Percentiles rank a stretch among this genome's conserved stretches.
Evolutionary conservation across 169 alveolate genomes (phyloP).

Genomic region (Cryptosporidium parvum): DNA sequence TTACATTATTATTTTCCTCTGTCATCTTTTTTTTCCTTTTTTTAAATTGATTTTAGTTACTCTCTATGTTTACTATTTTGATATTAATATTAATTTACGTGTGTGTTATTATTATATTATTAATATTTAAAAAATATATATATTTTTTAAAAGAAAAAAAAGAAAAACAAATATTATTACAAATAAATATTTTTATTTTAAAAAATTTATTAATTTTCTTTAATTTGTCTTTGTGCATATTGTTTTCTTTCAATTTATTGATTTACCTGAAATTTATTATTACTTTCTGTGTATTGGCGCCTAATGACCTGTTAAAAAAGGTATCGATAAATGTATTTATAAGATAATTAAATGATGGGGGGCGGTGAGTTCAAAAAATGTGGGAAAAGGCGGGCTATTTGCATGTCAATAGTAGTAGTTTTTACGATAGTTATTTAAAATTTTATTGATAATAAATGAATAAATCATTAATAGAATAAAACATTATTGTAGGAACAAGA

Average conservation of each 20-base stretch:
- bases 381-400: background rate
- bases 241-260: background rate
- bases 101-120: too few species aligned
- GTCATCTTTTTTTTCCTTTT: background rate
- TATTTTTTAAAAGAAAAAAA: background rate
- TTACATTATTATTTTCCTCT: background rate
- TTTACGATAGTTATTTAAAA: too few species aligned
- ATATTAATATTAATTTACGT: too few species aligned
- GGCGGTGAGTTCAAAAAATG: background rate
- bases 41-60: background rate
- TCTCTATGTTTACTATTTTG: background rate
- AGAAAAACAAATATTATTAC: background rate
- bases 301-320: slow-evolving; percentile 14
- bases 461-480: too few species aligned
- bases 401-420: too few species aligned
- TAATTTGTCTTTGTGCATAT: background rate
- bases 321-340: background rate
- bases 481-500: too few species aligned
- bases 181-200: background rate
- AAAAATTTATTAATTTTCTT: background rate
- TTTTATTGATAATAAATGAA: too few species aligned
- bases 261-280: slow-evolving; percentile 8
- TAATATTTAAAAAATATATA: too few species aligned
- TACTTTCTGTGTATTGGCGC: background rate
- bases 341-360: background rate